Evolutionary conservation across 2,329 filamentous ascomycete genomes (phyloP), one percentile per base, ranked within the genome.

Genomic region (Verticillium nubilum): DNA sequence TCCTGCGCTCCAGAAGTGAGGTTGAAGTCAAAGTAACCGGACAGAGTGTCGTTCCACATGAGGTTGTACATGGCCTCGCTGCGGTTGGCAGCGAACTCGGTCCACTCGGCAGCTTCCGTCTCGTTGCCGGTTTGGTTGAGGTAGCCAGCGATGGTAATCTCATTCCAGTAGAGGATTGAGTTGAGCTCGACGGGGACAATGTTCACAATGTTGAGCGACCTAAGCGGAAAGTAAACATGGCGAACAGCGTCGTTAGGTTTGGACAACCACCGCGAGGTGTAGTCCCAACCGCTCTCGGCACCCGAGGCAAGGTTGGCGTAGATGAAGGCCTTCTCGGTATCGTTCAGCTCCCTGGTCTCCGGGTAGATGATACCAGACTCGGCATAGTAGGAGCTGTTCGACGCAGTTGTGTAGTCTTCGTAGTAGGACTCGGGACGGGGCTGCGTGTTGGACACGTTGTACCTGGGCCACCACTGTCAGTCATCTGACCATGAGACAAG

Each of bases 21-120:
- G 73, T 89, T 90, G 75, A 84, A 89, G 76, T 90, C 87, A 67
- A 89, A 89, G 75, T 88, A 90, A 70, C 80, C 80, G 70, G 75
- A 82, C 61, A 84, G 78, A 6, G 82, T 85, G 29, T 80, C 73
- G 69, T 88, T 88, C 86, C 86, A 90, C 71, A 89, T 77, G 53
- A 89, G 70, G 0, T 78, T 75, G 54, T 82, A 81, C 80, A 90
- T 89, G 63, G 85, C 86, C 52, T 81, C 77, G 69, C 83, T 84
- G 61, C 87, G 81, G 29, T 76, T 72, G 3, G 69, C 66, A 13
- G 86, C 86, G 5, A 76, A 69, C 4, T 74, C 66, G 5, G 74
- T 71, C 80, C 84, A 89, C 10, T 73, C 64, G 7, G 73, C 69
- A 2, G 83, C 81, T 1, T 74, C 80, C 1, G 74, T 78, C 29